Base-by-base conservation (phyloP, 2,329 filamentous ascomycete genomes). In the Penicillium sp. region DNA sequence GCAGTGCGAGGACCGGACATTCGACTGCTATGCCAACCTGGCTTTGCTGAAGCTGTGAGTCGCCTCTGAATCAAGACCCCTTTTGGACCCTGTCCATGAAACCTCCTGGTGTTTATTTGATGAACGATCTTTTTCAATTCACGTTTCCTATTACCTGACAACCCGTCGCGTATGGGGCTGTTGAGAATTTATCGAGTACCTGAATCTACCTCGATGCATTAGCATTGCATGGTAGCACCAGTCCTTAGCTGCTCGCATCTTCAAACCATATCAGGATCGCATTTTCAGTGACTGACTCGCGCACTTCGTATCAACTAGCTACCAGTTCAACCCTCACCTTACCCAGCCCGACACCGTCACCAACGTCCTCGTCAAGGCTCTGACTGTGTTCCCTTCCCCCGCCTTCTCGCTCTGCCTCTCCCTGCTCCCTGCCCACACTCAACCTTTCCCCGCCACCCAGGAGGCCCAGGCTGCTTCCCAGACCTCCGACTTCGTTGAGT, bases 271-370 rank as follows among this genome's bases (percentile, higher is more conserved):
- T 41, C 26, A 11, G 11, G 14, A 27, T 22, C 19, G 39, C 39
- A 21, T 43, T 46, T 33, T 11, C 22, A 31, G 24, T 39, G n/a
- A 48, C 64, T 65, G 53, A 65, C 53, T 44, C 24, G 19, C 41
- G 4, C 43, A 50, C 41, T 64, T 26, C 35, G 26, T 24, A 19
- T 14, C n/a, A 41, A 45, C 48, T 69, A 99, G 95, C 65, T 99
- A 99, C 85, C 96, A 99, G 82, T 96, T 99, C 82, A 99, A 99
- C 86, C 95, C 95, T 52, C 93, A 98, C 82, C 91, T 96, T 69
- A 88, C 93, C 74, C 93, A 95, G 82, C 90, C 96, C 73, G 95
- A 99, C 79, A 91, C 93, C 73, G 92, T 95, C 78, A 98, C 95
- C 83, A 98, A 98, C 85, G 90, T 98, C 80, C 91, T 99, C 76